Conservation (phyloP, 768 basidiomycete genomes). For the Russula vinacea region DNA sequence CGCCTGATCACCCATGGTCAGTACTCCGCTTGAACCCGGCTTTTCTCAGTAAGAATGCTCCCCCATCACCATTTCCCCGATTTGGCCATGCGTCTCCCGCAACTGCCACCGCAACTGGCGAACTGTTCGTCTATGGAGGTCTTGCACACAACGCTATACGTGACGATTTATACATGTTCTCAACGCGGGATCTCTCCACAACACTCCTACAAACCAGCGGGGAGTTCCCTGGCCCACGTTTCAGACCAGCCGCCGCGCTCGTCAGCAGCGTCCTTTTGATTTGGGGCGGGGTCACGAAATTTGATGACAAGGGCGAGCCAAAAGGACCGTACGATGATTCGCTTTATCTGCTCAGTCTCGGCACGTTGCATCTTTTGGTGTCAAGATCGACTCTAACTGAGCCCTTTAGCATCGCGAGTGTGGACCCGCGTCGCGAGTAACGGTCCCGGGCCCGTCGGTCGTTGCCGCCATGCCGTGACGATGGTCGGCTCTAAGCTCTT, state of each 20-base stretch:
- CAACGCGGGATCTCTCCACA: constrained; percentile 71
- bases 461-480: constrained; percentile 89
- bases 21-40: too few relatives aligned
- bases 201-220: constrained; percentile 84
- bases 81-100: constrained; percentile 91
- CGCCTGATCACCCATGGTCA: too few relatives aligned
- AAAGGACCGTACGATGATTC: constrained; percentile 73
- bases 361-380: constrained; percentile 46
- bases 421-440: constrained; percentile 86
- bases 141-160: constrained; percentile 48
- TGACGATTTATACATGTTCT: constrained; percentile 87
- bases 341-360: constrained; percentile 88
- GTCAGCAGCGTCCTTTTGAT: constrained; percentile 94
- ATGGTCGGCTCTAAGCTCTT: constrained; percentile 91
- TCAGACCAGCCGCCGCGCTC: constrained; percentile 89
- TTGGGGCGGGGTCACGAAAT: constrained; percentile 89
- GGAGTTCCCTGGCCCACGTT: constrained; percentile 81
- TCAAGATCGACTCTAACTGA: neutral
- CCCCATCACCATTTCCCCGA: constrained; percentile 75
- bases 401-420: constrained; percentile 74
- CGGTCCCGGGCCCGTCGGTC: constrained; percentile 71
- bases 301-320: constrained; percentile 41
- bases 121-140: constrained; percentile 95
- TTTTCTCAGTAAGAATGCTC: too few relatives aligned
- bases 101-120: constrained; percentile 69